These are phyloP conservation scores for Trichoderma guizhouense DNA, from an alignment of 2,329 filamentous ascomycete genomes.

Conservation along the genomic window DNA sequence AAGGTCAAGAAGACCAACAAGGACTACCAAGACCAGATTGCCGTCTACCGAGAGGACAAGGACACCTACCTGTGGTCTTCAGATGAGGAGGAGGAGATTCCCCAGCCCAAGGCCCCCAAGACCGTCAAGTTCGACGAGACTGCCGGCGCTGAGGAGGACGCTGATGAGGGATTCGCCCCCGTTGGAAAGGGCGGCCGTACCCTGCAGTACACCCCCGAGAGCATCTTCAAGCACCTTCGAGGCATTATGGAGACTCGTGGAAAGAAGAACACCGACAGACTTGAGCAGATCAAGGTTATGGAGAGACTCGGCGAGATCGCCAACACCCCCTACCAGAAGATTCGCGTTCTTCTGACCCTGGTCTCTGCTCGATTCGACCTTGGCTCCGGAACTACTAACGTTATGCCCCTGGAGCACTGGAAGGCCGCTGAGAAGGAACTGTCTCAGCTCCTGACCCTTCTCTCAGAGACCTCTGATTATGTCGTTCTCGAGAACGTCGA, in stretches of 20 bases:
- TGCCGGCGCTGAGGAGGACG: slow-evolving; percentile 43
- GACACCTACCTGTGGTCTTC: slow-evolving; percentile 85
- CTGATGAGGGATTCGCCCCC: slow-evolving; percentile 81
- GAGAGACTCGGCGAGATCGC: slow-evolving; percentile 92
- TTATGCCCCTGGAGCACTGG: slow-evolving; percentile 97
- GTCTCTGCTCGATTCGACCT: slow-evolving; percentile 95
- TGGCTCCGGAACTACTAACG: slow-evolving; percentile 68
- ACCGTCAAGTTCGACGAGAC: slow-evolving; percentile 40
- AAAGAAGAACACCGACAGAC: slow-evolving; percentile 96
- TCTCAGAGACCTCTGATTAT: slow-evolving; percentile 76
- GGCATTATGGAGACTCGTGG: slow-evolving; percentile 92
- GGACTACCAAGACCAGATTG: slow-evolving; percentile 84
- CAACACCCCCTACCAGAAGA: slow-evolving; percentile 85
- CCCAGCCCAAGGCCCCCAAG: slow-evolving; percentile 47
- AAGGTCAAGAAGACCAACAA: slow-evolving; percentile 99
- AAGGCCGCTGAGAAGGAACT: slow-evolving; percentile 90
- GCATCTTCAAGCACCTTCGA: slow-evolving; percentile 94
- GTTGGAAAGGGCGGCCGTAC: slow-evolving; percentile 87
- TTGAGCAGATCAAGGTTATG: slow-evolving; percentile 95
- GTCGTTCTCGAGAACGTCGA: slow-evolving; percentile 89
- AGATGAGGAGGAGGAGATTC: slow-evolving; percentile 65
- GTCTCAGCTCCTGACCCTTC: slow-evolving; percentile 68
- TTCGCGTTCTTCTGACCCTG: slow-evolving; percentile 85
- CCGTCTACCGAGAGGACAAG: slow-evolving; percentile 80
- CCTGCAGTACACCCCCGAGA: slow-evolving; percentile 90